Percentiles rank a stretch among this genome's conserved stretches.
phyloP scores from a whole-genome alignment of 2,329 filamentous ascomycete genomes.

The Stagonosporopsis rhizophila region DNA sequence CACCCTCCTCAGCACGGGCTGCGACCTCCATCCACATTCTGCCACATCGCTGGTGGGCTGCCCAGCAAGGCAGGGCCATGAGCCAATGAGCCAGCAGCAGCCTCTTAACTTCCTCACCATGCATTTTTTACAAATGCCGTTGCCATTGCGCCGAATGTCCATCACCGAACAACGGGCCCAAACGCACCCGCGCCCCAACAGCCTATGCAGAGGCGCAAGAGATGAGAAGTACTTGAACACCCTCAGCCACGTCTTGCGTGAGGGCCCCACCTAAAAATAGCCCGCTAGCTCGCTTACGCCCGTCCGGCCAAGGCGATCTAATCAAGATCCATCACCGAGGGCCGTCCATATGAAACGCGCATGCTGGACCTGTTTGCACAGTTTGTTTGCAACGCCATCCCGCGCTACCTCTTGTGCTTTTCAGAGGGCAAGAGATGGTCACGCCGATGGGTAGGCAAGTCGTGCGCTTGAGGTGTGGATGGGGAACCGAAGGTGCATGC shows the following conservation, averaged over 20 bases:
- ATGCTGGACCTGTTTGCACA: background rate
- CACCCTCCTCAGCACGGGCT: slow-evolving; percentile 14
- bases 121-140: background rate
- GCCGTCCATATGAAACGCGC: background rate
- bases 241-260: slow-evolving; percentile 7
- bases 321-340: slow-evolving; percentile 11
- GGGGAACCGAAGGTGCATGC: slow-evolving; percentile 8
- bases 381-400: background rate
- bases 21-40: slow-evolving; percentile 4
- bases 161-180: background rate
- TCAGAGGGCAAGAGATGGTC: background rate
- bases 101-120: background rate
- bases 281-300: slow-evolving; percentile 8
- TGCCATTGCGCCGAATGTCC: background rate
- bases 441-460: background rate
- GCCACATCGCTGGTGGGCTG: slow-evolving; percentile 1
- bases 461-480: slow-evolving; percentile 2
- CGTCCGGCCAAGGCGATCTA: slow-evolving; percentile 15
- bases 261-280: slow-evolving; percentile 9
- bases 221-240: background rate
- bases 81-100: background rate
- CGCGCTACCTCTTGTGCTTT: background rate
- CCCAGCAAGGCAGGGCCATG: background rate
- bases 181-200: background rate
- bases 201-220: slow-evolving; percentile 12